Evolutionary conservation across 2,329 filamentous ascomycete species (phyloP), one percentile per base, ranked within the genome.

Genomic region (Huntiella moniliformis): DNA sequence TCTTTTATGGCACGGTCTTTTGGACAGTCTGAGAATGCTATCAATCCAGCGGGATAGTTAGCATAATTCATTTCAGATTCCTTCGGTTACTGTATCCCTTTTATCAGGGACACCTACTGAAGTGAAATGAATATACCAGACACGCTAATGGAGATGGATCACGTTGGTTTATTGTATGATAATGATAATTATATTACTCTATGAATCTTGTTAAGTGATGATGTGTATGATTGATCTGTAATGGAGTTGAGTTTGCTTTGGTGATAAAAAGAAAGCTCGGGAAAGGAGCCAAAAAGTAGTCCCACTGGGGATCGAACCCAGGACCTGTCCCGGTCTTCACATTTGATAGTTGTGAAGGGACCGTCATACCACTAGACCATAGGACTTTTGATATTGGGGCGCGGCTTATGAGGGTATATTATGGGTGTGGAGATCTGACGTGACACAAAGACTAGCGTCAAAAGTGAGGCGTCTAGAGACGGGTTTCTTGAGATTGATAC

Each of bases 301-400:
- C 47, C 47, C 47, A 49, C 47, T 49, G 47, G 47, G 47, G 42
- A 49, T 49, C 47, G 47, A 49, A 49, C 47, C 47, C 47, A 49
- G 47, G 47, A 49, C 47, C 47, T 49, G 32, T 49, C 47, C 47
- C 47, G 47, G 33, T 36, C 13, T 33, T 16, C 15, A 41, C 46
- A 42, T 15, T 7, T 4, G n/a, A 2, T 10, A 15, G 6, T 4
- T 49, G 47, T 49, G 47, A 49, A 45, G 47, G 47, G 43, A 45
- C 47, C 43, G 47, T 48, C 46, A 48, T 48, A 48, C 46, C 46
- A 48, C 46, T 48, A 48, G 46, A 48, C 46, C 46, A 48, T 48
- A 48, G 46, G 46, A 48, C 54, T 72, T 71, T 6, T 13, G n/a
- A 31, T 28, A 13, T 17, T 18, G n/a, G 22, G 12, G 17, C 4